Percentiles rank a stretch among this genome's conserved stretches.
Conservation (phyloP, 768 basidiomycete genomes). For the Holtermannia corniformis region DNA sequence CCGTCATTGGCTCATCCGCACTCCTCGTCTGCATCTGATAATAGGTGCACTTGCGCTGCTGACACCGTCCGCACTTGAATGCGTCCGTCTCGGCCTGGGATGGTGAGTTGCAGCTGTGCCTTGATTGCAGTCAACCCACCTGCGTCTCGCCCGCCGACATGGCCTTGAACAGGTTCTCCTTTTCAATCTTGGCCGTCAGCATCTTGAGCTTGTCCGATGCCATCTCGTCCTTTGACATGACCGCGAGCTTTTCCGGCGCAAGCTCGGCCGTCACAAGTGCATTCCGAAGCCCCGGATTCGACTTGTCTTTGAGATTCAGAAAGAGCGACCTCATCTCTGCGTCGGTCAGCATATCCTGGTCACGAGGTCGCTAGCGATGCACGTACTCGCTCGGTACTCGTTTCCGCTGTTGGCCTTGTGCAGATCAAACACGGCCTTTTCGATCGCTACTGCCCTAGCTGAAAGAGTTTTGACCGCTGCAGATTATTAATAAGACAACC, state of each 20-base stretch:
- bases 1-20: conserved; percentile 98
- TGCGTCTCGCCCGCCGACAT: conserved; percentile 67
- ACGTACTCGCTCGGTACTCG: conserved; percentile 40
- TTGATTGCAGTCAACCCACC: conserved; percentile 9
- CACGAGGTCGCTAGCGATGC: conserved; percentile 27
- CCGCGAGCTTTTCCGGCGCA: conserved; percentile 57
- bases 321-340: conserved; percentile 76
- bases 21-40: conserved; percentile 94
- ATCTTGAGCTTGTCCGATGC: conserved; percentile 84
- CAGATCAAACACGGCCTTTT: conserved; percentile 51
- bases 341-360: conserved; percentile 45
- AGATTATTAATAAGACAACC: not conserved
- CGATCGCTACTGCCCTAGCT: conserved; percentile 58
- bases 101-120: not conserved
- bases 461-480: conserved; percentile 63
- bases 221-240: conserved; percentile 86
- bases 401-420: conserved; percentile 28
- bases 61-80: conserved; percentile 94
- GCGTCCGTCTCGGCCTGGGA: conserved; percentile 92
- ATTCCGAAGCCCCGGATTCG: conserved; percentile 76
- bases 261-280: conserved; percentile 77
- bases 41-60: conserved; percentile 68
- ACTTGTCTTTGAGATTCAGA: conserved; percentile 91
- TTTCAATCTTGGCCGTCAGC: conserved; percentile 67
- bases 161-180: conserved; percentile 81